Conservation (phyloP, 225 moss, liverwort and hornwort genomes). For the Antitrichia curtipendula region DNA sequence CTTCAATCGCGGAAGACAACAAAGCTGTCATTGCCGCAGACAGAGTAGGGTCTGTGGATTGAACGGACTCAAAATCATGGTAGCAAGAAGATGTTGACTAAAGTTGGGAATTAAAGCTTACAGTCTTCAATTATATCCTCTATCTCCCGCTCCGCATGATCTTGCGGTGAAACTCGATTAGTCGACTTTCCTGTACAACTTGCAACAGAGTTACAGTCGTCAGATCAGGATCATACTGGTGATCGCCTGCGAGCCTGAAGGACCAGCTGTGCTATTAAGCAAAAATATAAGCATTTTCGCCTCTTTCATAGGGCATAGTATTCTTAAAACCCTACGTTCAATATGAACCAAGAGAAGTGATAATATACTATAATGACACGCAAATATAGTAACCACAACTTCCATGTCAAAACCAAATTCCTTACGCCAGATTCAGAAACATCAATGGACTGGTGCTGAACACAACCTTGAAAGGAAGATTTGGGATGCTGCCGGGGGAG, state of each 20-base stretch:
- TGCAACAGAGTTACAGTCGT: not conserved
- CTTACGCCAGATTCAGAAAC: not conserved
- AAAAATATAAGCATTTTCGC: not conserved
- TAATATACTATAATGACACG: not conserved
- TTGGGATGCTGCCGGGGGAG: not conserved
- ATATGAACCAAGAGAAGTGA: not conserved
- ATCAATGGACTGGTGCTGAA: not conserved
- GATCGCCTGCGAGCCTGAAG: not conserved
- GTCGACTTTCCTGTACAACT: not conserved
- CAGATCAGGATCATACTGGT: not conserved
- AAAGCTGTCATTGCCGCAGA: not conserved
- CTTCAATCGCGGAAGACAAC: not conserved
- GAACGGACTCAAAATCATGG: not conserved
- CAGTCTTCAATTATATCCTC: not conserved
- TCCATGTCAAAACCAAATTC: not conserved
- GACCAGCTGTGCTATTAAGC: not conserved
- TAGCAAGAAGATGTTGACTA: not conserved
- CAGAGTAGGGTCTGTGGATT: not conserved
- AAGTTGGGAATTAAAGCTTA: not conserved
- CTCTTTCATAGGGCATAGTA: not conserved
- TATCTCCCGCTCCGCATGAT: not conserved
- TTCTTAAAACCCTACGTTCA: not conserved
- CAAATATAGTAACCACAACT: not conserved
- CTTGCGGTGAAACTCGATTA: not conserved
- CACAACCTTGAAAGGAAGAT: slow-evolving; percentile 10